A percentile compares a stretch with the other conserved stretches of the same genome.
These are phyloP conservation scores for Blakeslea trispora DNA, from an alignment of 371 early-diverging fungal genomes.

Conservation along the genomic window DNA sequence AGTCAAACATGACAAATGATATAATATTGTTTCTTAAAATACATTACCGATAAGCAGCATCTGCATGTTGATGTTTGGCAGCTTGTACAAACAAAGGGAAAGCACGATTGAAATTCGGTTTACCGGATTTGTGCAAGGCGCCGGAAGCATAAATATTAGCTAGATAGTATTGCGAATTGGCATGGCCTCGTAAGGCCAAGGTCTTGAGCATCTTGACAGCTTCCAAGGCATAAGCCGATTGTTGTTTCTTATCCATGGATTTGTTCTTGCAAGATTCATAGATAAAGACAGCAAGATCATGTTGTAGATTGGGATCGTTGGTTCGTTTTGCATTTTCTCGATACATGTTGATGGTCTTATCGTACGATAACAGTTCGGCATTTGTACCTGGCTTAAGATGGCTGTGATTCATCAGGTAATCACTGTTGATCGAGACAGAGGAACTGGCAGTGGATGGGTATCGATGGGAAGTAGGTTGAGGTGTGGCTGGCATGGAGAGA, in stretches of 20 bases:
- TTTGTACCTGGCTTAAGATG: conserved; percentile 68
- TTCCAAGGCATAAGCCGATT: conserved; percentile 53
- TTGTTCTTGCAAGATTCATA: conserved; percentile 57
- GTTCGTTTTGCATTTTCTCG: conserved; percentile 64
- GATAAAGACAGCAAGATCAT: conserved; percentile 76
- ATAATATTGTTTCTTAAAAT: not conserved
- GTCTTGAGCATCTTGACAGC: conserved; percentile 61
- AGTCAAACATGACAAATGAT: not conserved
- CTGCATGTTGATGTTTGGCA: conserved; percentile 67
- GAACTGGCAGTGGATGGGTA: conserved; percentile 17
- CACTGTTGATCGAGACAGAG: conserved; percentile 20
- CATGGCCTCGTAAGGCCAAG: conserved; percentile 58
- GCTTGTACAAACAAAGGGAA: conserved; percentile 70
- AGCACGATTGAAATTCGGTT: conserved; percentile 65
- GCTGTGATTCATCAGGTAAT: conserved; percentile 56
- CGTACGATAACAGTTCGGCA: conserved; percentile 63
- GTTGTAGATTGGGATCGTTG: conserved; percentile 73
- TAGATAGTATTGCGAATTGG: conserved; percentile 65
- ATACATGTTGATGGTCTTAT: conserved; percentile 69
- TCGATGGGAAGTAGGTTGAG: conserved; percentile 4
- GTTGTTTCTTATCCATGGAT: conserved; percentile 31
- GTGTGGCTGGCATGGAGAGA: conserved; percentile 5
- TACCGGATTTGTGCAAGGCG: conserved; percentile 50
- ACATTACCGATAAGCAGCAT: conserved; percentile 59
- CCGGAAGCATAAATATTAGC: conserved; percentile 68